phyloP scores from a whole-genome alignment of 106 monocot genomes.

The Apostasia shenzhenica region DNA sequence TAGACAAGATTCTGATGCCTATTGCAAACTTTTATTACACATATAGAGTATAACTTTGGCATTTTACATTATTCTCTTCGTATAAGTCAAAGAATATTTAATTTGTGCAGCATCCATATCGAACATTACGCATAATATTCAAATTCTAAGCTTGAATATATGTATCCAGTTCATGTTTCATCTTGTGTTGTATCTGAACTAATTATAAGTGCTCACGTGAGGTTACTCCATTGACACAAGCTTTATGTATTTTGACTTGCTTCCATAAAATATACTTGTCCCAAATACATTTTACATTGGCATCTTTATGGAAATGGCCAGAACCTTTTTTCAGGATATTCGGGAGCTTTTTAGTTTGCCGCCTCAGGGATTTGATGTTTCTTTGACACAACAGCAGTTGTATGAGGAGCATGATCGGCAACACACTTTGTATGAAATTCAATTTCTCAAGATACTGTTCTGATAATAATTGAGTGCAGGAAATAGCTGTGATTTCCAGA shows the following conservation, averaged over 20 bases:
- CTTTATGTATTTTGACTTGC: not conserved
- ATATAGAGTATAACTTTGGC: not conserved
- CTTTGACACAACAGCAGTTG: conserved; percentile 67
- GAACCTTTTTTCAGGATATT: conserved; percentile 60
- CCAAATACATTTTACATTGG: not conserved
- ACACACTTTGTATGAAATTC: conserved; percentile 31
- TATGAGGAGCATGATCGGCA: conserved; percentile 77
- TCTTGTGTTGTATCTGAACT: not conserved
- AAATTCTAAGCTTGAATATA: not conserved
- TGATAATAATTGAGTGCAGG: too few species aligned
- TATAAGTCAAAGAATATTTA: too few species aligned
- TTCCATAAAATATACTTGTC: not conserved
- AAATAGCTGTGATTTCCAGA: too few species aligned
- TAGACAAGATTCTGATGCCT: not conserved
- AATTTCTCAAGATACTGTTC: too few species aligned
- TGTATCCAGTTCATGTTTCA: not conserved
- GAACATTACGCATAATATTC: not conserved
- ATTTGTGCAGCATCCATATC: too few species aligned
- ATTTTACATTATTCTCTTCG: too few species aligned
- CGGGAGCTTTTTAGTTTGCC: conserved; percentile 89
- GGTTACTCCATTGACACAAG: not conserved
- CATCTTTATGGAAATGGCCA: not conserved
- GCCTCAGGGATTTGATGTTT: conserved; percentile 88
- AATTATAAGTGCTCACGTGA: not conserved
- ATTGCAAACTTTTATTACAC: not conserved